Conservation (phyloP, 305 asterid genomes). For the Stenogyne calaminthoides region DNA sequence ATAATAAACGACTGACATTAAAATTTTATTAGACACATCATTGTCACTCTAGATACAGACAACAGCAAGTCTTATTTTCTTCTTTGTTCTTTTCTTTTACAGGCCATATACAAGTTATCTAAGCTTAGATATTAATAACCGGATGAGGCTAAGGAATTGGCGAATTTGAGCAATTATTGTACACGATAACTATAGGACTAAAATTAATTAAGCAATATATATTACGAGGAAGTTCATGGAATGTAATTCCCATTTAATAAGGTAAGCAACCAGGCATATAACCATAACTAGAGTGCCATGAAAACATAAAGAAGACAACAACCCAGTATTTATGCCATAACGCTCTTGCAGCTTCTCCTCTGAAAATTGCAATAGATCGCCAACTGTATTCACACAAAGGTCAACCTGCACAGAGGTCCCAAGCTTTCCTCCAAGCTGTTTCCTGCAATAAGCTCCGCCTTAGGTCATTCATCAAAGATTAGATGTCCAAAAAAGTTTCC, state of each 20-base stretch:
- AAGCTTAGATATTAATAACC: slow-evolving; percentile 17
- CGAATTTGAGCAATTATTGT: neutral
- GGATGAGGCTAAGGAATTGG: slow-evolving; percentile 8
- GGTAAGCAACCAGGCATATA: slow-evolving; percentile 11
- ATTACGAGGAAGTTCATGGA: slow-evolving; percentile 3
- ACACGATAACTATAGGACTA: neutral
- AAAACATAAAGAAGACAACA: slow-evolving; percentile 34
- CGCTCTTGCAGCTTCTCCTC: slow-evolving; percentile 82
- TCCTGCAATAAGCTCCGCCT: slow-evolving; percentile 53
- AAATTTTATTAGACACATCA: slow-evolving; percentile 4
- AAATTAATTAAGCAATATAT: neutral
- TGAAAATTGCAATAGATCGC: slow-evolving; percentile 84
- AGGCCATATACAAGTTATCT: slow-evolving; percentile 23
- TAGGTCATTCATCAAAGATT: slow-evolving; percentile 14
- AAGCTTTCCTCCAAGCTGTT: slow-evolving; percentile 98
- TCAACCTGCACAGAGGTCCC: slow-evolving; percentile 82
- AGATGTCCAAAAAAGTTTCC: slow-evolving; percentile 9
- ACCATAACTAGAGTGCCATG: slow-evolving; percentile 8
- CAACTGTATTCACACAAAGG: slow-evolving; percentile 80
- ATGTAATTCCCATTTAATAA: slow-evolving; percentile 21
- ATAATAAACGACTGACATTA: neutral
- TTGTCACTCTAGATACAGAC: neutral
- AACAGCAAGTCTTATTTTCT: neutral
- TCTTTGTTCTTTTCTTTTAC: neutral
- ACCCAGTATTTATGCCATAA: slow-evolving; percentile 95